phyloP scores from a whole-genome alignment of 495 filamentous ascomycete genomes.

The Lasiosphaeriaceae sp. region DNA sequence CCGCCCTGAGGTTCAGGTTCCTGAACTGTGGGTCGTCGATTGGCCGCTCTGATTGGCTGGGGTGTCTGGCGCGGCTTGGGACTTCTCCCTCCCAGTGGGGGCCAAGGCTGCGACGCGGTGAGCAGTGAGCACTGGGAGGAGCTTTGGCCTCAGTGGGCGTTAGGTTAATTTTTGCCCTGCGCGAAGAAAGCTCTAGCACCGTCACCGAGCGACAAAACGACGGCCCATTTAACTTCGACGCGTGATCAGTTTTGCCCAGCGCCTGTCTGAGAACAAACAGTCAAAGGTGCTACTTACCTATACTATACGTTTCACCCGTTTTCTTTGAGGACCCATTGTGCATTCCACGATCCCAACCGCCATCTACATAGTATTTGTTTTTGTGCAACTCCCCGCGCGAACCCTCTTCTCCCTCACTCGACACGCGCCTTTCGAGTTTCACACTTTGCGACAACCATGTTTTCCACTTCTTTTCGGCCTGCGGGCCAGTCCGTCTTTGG shows the following conservation, averaged over 20 bases:
- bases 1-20: constrained; percentile 25
- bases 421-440: not conserved
- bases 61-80: constrained; percentile 19
- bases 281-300: too few relatives aligned
- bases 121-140: not conserved
- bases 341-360: too few relatives aligned
- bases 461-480: constrained; percentile 14
- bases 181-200: not conserved
- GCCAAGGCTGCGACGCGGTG: constrained; percentile 12
- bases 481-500: constrained; percentile 24
- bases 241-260: too few relatives aligned
- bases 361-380: not conserved
- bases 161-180: constrained; percentile 15
- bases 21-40: constrained; percentile 16
- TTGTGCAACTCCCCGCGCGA: not conserved
- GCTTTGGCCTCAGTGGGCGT: constrained; percentile 8
- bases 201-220: too few relatives aligned
- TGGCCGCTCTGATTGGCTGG: not conserved
- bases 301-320: too few relatives aligned
- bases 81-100: constrained; percentile 9
- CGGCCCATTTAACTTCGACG: too few relatives aligned
- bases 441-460: constrained; percentile 7
- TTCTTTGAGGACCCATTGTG: too few relatives aligned
- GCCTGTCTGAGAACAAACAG: too few relatives aligned
- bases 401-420: not conserved